These are phyloP conservation scores for Ophiostoma australiae DNA, from an alignment of 2,329 filamentous ascomycete species.

Conservation along the genomic window DNA sequence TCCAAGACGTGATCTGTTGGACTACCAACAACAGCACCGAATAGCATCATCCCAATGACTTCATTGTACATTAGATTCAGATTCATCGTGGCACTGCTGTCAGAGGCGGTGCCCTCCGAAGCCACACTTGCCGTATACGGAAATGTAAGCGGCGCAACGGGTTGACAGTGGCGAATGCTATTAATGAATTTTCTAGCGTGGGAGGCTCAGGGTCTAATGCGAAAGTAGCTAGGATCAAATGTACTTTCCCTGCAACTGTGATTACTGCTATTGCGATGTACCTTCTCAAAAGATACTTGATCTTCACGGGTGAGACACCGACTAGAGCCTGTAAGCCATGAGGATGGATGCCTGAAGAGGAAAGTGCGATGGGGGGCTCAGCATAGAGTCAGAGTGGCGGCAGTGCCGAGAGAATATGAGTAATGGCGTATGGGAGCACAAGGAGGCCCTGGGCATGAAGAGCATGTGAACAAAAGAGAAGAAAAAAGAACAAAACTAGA, in stretches of 20 bases:
- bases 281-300: conserved; percentile 3
- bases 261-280: background rate
- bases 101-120: conserved; percentile 11
- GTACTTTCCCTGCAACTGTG: background rate
- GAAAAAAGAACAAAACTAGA: background rate
- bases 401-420: background rate
- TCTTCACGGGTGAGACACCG: background rate
- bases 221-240: background rate
- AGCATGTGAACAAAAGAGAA: background rate
- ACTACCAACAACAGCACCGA: background rate
- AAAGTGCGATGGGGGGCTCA: background rate
- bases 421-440: background rate
- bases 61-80: background rate
- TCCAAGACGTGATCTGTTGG: background rate
- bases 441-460: background rate
- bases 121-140: conserved; percentile 7
- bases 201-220: background rate
- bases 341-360: background rate
- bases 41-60: background rate
- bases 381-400: conserved; percentile 1
- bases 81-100: background rate
- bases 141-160: conserved; percentile 3
- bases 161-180: conserved; percentile 16
- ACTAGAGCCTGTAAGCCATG: background rate
- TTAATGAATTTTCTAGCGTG: conserved; percentile 7